Conservation (phyloP, 352 stramenopile genomes). For the Proteromonas lacertae region DNA sequence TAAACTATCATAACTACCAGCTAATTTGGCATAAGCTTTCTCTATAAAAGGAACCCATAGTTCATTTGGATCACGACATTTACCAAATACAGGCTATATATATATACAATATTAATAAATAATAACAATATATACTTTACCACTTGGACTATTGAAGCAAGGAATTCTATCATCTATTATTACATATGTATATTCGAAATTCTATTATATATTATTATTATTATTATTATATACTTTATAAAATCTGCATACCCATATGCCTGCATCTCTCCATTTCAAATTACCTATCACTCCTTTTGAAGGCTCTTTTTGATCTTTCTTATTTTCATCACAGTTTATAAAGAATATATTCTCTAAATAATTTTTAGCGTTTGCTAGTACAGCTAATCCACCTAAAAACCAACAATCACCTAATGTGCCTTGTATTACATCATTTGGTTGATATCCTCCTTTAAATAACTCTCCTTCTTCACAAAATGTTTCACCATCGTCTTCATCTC, state of each 20-base stretch:
- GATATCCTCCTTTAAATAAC: not conserved
- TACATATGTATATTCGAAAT: too few species aligned
- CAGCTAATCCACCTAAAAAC: not conserved
- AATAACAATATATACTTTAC: too few species aligned
- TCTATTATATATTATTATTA: too few species aligned
- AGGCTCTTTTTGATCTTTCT: constrained; percentile 28
- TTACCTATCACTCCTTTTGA: constrained; percentile 45
- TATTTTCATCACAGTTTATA: not conserved
- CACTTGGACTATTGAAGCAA: too few species aligned
- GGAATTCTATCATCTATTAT: too few species aligned
- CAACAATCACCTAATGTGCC: not conserved
- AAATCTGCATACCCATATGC: too few species aligned
- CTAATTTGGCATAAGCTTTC: too few species aligned
- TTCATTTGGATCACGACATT: too few species aligned
- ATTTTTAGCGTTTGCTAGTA: not conserved
- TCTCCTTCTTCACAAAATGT: not conserved
- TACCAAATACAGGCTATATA: constrained; percentile 44
- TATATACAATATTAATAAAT: too few species aligned
- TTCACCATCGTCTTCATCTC: constrained; percentile 5
- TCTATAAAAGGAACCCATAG: too few species aligned
- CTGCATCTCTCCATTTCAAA: constrained; percentile 32
- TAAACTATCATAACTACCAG: too few species aligned
- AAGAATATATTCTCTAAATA: not conserved
- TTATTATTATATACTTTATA: too few species aligned
- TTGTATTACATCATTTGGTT: not conserved